phyloP scores from a whole-genome alignment of 306 rosid genomes.

The Benincasa hispida region DNA sequence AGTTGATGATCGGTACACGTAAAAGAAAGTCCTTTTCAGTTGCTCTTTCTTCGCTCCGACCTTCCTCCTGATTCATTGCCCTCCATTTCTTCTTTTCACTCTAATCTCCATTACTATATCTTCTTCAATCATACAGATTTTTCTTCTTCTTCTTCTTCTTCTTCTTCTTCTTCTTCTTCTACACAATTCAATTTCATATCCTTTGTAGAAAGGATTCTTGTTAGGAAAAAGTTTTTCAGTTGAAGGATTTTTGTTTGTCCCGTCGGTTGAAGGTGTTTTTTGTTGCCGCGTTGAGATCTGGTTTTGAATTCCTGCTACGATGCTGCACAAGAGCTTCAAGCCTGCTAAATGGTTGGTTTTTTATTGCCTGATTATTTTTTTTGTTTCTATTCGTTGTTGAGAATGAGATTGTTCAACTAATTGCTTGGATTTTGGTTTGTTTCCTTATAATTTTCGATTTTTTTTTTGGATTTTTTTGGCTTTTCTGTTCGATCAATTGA shows the following conservation, averaged over 20 bases:
- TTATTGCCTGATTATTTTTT: constrained; percentile 1
- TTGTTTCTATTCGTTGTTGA: no score
- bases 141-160: background rate
- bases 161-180: background rate
- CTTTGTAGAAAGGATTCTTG: background rate
- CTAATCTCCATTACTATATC: background rate
- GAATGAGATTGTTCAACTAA: background rate
- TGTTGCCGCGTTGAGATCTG: constrained; percentile 7
- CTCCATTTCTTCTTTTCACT: background rate
- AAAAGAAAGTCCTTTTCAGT: background rate
- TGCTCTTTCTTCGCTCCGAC: background rate
- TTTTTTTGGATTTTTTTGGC: background rate
- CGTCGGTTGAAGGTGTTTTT: background rate
- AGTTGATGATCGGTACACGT: background rate
- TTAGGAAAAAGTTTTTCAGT: no score
- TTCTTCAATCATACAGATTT: background rate
- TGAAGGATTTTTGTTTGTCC: no score
- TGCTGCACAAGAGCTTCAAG: constrained; percentile 42
- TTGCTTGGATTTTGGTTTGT: background rate
- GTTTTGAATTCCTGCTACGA: constrained; percentile 1
- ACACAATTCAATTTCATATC: background rate
- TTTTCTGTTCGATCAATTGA: constrained; percentile 10
- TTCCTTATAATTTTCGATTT: background rate
- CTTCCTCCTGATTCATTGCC: background rate
- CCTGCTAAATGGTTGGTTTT: constrained; percentile 34